Base-by-base conservation (phyloP, 2,329 filamentous ascomycete species). In the Aspergillus terreus region DNA sequence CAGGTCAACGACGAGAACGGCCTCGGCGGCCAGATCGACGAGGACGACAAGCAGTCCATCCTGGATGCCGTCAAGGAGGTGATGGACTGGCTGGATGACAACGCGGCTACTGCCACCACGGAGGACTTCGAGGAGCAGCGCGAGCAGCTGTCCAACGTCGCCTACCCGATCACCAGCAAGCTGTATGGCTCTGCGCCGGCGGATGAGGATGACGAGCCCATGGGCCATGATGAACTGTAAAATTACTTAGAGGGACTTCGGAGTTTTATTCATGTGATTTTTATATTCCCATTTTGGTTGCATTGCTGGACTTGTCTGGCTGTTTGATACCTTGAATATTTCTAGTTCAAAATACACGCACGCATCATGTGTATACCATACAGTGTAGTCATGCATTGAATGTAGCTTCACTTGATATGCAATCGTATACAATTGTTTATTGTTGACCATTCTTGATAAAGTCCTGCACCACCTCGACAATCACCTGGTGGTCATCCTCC, bases 91-190 rank as follows among this genome's bases (percentile, higher is more conserved):
- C 86, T 99, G 54, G 92, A 96, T 65, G 90, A 95, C 83, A 95
- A 96, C 78, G 89, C 84, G 61, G 84, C 87, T 61, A 87, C 87
- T 47, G 94, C 94, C 59, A 84, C 81, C 62, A 82, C 90, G 54
- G 92, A 96, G 80, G 94, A 97, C 80, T 96, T 97, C 67, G 92
- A 96, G 77, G 94, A 99, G 84, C 92, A 97, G 82, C 96, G 95
- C 82, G 92, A 99, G 88, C 96, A 96, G 84, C 84, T 99, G 63
- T 95, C 89, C 66, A 88, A 88, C 74, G 89, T 96, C 60, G 94
- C 94, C 49, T 96, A 97, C 80, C 94, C 94, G 63, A 99, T 99
- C 78, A 99, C 94, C 66, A 95, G 90, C 80, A 99, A 99, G 85
- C 83, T 96, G 68, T 96, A 96, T 81, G 78, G 83, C 64, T 82